A percentile compares a stretch with the other conserved stretches of the same genome.
Conservation (phyloP, 2,329 filamentous ascomycete species). For the Neoscytalidium dimidiatum region DNA sequence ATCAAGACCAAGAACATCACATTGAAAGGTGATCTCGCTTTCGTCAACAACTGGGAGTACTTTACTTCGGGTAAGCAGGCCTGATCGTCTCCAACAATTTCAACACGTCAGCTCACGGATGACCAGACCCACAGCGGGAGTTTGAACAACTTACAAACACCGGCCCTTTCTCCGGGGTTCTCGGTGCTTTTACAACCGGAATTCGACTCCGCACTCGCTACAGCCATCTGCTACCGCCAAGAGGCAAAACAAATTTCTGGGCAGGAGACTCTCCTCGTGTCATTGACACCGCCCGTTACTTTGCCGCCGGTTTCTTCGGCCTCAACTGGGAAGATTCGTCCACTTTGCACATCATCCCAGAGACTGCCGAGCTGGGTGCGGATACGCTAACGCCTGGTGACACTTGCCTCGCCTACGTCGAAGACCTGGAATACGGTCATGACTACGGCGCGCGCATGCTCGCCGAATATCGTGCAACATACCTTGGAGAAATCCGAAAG, state of each 20-base stretch:
- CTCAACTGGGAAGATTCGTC: slow-evolving; percentile 47
- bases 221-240: slow-evolving; percentile 43
- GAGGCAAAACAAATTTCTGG: slow-evolving; percentile 50
- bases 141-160: slow-evolving; percentile 59
- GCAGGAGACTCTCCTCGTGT: slow-evolving; percentile 57
- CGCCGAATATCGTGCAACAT: slow-evolving; percentile 48
- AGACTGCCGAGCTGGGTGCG: slow-evolving; percentile 51
- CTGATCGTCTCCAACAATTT: not conserved
- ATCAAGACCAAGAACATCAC: slow-evolving; percentile 44
- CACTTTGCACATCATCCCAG: slow-evolving; percentile 55
- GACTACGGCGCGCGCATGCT: slow-evolving; percentile 53
- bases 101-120: not conserved
- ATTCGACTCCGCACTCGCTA: slow-evolving; percentile 57
- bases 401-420: slow-evolving; percentile 44
- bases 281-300: slow-evolving; percentile 58
- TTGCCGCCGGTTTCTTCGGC: slow-evolving; percentile 58
- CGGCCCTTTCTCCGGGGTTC: slow-evolving; percentile 58
- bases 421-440: slow-evolving; percentile 47
- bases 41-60: slow-evolving; percentile 58
- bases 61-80: slow-evolving; percentile 46
- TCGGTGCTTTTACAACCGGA: slow-evolving; percentile 57
- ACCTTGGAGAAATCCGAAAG: slow-evolving; percentile 48
- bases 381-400: slow-evolving; percentile 60
- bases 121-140: slow-evolving; percentile 37
- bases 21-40: slow-evolving; percentile 54